Conservation (phyloP, 352 stramenopile species). For the Globisporangium cylindrosporum region DNA sequence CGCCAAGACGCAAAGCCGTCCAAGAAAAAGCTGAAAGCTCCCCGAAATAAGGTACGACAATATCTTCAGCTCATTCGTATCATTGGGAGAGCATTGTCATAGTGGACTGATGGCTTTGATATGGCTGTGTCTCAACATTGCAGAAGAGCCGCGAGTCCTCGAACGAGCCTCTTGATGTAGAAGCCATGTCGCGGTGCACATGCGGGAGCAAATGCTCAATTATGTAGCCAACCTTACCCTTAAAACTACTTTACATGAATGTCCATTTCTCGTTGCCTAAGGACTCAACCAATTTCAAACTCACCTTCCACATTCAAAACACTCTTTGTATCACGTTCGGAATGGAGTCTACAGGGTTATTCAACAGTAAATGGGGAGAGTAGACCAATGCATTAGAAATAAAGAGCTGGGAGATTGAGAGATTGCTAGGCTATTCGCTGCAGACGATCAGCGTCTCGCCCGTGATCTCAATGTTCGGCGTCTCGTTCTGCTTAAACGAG, state of each 20-base stretch:
- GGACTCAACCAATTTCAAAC: neutral
- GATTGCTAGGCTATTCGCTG: conserved; percentile 16
- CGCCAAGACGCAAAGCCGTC: conserved; percentile 15
- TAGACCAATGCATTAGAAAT: conserved; percentile 1
- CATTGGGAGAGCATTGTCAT: neutral
- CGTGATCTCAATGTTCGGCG: conserved; percentile 71
- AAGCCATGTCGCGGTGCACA: conserved; percentile 65
- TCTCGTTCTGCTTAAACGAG: conserved; percentile 84
- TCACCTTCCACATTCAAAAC: neutral
- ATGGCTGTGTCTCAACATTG: neutral
- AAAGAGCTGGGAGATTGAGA: neutral
- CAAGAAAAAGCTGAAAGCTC: conserved; percentile 18
- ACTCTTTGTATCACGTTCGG: neutral
- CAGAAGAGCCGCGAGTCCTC: conserved; percentile 17
- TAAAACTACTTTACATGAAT: neutral
- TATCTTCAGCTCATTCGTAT: neutral
- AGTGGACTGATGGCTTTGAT: neutral
- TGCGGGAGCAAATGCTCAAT: conserved; percentile 57
- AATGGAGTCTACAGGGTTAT: neutral
- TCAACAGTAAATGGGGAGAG: neutral
- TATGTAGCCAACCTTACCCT: conserved; percentile 40
- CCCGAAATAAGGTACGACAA: conserved; percentile 16
- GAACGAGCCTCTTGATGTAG: conserved; percentile 46
- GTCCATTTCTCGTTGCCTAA: neutral
- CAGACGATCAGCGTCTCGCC: conserved; percentile 54